Base-by-base conservation (phyloP, 2,329 filamentous ascomycete genomes). In the Colletotrichum sp. region DNA sequence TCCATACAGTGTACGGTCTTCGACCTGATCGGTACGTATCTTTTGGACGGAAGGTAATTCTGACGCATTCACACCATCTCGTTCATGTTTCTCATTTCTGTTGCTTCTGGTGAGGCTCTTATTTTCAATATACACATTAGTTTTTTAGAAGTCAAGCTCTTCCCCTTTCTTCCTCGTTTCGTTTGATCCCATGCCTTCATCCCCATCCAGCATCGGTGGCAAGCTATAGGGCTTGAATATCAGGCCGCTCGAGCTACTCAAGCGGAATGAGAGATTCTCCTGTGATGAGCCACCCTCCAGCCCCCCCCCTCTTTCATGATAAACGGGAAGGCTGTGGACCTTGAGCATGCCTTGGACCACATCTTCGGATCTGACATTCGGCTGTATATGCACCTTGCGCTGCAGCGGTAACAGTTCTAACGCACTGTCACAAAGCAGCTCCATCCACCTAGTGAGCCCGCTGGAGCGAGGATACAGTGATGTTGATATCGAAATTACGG, bases 191-290 rank as follows among this genome's bases (percentile, higher is more conserved):
- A 82, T 84, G 16, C 85, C 84, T 32, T 87, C 86, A 78, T 96
- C 95, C 3, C 94, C 95, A 12, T 70, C 96, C 94, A 55, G 96
- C 88, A 76, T 16, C 0, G 97, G 97, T 30, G 97, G 97, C 58
- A 99, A 87, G 82, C 94, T 97, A 84, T 96, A 98, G 1, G 96
- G 95, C 80, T 93, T 94, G 78, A 99, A 95, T 52, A 95, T 91
- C 78, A 99, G 92, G 67, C 95, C 96, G 79, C 91, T 93, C 4
- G 91, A 90, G 80, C 95, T 90, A 83, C 95, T 98, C 67, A 99
- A 86, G 76, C 93, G 96, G 83, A 99, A 99, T 6, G 96, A 96
- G 84, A 98, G 90, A 84, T 98, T 96, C 81, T 98, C 95, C 28
- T 94, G 93, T 70, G 93, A 89, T 77, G 92, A 92, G 74, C 91